Conservation (phyloP, 345 rosid genomes). For the Erodium maritimum region DNA sequence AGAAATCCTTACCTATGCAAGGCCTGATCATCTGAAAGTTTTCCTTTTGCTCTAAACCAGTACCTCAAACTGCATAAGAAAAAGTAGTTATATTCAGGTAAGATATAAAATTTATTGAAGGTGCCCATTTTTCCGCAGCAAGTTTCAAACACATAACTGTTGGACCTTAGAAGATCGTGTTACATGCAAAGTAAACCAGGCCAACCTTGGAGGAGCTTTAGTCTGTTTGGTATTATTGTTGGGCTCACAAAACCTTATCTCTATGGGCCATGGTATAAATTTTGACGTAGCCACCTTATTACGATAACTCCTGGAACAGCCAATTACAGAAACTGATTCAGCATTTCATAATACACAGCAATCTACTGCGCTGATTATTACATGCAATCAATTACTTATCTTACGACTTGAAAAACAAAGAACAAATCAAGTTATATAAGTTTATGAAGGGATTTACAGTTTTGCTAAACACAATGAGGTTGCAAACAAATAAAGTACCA, state of each 20-base stretch:
- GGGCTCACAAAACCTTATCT: conserved; percentile 85
- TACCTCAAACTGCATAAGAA: conserved; percentile 52
- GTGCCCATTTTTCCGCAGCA: not conserved
- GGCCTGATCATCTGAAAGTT: conserved; percentile 90
- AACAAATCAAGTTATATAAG: not conserved
- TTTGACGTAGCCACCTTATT: conserved; percentile 60
- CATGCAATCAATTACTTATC: not conserved
- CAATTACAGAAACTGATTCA: conserved; percentile 7
- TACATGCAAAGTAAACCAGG: not conserved
- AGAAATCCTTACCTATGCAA: conserved; percentile 59
- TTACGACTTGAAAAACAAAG: not conserved
- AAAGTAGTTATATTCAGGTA: not conserved
- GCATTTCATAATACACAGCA: not conserved
- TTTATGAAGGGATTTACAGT: not conserved
- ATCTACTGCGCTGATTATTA: not conserved
- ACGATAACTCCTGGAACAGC: conserved; percentile 68
- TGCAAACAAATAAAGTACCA: not conserved
- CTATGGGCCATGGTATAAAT: conserved; percentile 90
- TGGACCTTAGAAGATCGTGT: too few relatives aligned
- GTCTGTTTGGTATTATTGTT: conserved; percentile 58
- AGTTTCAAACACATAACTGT: conserved; percentile 1
- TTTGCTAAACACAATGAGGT: not conserved
- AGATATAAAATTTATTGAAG: not conserved
- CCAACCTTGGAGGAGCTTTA: conserved; percentile 75
- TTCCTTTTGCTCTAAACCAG: conserved; percentile 95